Conservation (phyloP, 257 asterid genomes). For the Striga asiatica region DNA sequence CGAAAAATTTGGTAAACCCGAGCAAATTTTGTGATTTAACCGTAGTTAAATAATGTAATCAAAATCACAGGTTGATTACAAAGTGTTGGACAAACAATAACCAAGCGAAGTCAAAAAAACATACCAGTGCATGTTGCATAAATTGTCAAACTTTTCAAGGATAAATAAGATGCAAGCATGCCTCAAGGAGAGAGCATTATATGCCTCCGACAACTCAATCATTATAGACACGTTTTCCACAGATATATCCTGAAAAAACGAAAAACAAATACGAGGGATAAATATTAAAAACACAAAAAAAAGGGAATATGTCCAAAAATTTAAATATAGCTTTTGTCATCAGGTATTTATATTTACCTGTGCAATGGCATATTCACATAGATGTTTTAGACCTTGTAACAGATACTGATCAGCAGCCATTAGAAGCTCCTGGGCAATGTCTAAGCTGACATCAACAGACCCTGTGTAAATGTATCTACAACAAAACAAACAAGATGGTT, state of each 20-base stretch:
- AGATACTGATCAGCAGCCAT: slow-evolving; percentile 79
- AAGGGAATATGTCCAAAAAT: background rate
- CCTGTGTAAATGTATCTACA: slow-evolving; percentile 64
- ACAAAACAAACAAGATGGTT: background rate
- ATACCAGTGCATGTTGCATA: slow-evolving; percentile 49
- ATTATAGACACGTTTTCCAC: slow-evolving; percentile 53
- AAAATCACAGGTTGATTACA: too few species aligned
- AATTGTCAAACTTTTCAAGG: slow-evolving; percentile 47
- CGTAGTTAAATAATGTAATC: too few species aligned
- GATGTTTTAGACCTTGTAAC: slow-evolving; percentile 61
- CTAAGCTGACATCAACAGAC: slow-evolving; percentile 50
- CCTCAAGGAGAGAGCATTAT: slow-evolving; percentile 50
- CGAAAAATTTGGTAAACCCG: too few species aligned
- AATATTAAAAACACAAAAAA: slow-evolving; percentile 12
- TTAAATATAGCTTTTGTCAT: background rate
- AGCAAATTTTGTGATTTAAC: too few species aligned
- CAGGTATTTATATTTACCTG: slow-evolving; percentile 34
- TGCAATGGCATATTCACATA: slow-evolving; percentile 61
- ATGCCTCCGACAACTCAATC: slow-evolving; percentile 61
- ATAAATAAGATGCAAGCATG: slow-evolving; percentile 49
- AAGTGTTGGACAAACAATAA: background rate
- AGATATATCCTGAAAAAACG: slow-evolving; percentile 35
- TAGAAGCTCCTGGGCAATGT: slow-evolving; percentile 59
- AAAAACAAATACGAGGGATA: background rate
- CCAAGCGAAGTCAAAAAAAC: background rate